Evolutionary conservation across 805 yeast genomes (phyloP).

Genomic region (Yueomyces sp.): DNA sequence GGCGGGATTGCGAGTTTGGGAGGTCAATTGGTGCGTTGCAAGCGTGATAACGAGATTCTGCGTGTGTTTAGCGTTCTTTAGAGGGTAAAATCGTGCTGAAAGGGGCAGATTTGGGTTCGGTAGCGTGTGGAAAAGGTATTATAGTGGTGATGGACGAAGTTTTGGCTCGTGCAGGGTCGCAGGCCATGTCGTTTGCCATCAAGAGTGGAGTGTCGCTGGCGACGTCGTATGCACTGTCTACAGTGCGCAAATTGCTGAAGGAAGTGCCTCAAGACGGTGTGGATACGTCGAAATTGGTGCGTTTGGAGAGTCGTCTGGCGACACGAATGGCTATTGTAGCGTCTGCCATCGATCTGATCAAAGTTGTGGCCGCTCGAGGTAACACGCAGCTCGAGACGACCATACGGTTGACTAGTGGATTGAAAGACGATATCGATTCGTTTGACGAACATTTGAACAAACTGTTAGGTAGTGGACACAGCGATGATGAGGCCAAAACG

Average conservation of each 20-base stretch:
- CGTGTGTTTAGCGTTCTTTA: too few species aligned
- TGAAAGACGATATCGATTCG: constrained; percentile 43
- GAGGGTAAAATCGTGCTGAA: too few species aligned
- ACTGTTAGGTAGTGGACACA: constrained; percentile 20
- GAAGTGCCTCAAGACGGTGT: constrained; percentile 7
- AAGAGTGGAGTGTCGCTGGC: constrained; percentile 66
- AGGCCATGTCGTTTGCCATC: constrained; percentile 69
- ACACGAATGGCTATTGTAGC: constrained; percentile 48
- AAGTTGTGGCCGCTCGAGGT: constrained; percentile 48
- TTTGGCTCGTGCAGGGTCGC: constrained; percentile 49
- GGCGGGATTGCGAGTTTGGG: too few species aligned
- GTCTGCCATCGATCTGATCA: constrained; percentile 55
- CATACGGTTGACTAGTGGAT: constrained; percentile 36
- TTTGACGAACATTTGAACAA: constrained; percentile 36
- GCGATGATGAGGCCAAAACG: constrained; percentile 18
- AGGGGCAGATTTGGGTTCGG: too few species aligned
- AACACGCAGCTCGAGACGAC: constrained; percentile 45
- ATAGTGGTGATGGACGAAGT: constrained; percentile 26
- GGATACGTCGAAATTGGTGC: constrained; percentile 34
- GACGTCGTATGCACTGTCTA: constrained; percentile 56
- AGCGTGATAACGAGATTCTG: too few species aligned
- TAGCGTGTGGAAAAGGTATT: too few species aligned
- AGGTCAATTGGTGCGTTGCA: too few species aligned
- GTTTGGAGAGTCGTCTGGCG: constrained; percentile 32
- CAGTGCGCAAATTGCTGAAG: constrained; percentile 39